Base-by-base conservation (phyloP, 331 rosid genomes). In the Acacia concinna region DNA sequence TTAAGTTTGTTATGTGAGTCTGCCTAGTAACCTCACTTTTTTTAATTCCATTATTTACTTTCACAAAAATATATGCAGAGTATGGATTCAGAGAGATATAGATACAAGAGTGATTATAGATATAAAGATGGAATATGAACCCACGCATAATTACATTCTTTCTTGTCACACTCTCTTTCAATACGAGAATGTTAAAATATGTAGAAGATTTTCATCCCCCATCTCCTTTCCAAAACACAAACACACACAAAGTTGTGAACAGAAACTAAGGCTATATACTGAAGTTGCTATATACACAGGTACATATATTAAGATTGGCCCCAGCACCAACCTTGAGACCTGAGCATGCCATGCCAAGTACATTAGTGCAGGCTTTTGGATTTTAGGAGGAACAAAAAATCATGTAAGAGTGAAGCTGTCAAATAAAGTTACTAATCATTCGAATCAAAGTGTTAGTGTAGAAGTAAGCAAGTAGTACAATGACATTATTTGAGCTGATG, bases 361-460 rank as follows among this genome's bases (percentile, higher is more conserved):
- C 69, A 64, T 31, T 18, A 64, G 43, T 31, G 43, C 69, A 64
- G 68, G 68, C 30, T 64, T 64, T 13, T 64, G 27, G 5, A 18
- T 18, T 18, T 49, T 49, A 18, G n/a, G 20, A 64, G 70, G 23
- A 34, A 64, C 5, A 64, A 34, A 64, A 32, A 31, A 65, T 20
- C 46, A 35, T 34, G 71, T 9, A 34, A 70, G 37, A 78, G 37
- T 68, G 23, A 68, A 68, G 64, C 63, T 31, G 38, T 25, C 71
- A 35, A 41, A 81, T 34, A 62, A 38, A 20, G 32, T 14, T 41
- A 43, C 20, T 4, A 5, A 17, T 17, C 8, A 47, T 47, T 47
- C 5, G 54, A 47, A 47, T 47, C 54, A 47, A 47, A 15, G 54
- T 47, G 17, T 47, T 47, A 47, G n/a, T 47, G 54, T 47, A 47